These are phyloP conservation scores for Xylaria sp. DNA, from an alignment of 495 filamentous ascomycete genomes.

Conservation along the genomic window DNA sequence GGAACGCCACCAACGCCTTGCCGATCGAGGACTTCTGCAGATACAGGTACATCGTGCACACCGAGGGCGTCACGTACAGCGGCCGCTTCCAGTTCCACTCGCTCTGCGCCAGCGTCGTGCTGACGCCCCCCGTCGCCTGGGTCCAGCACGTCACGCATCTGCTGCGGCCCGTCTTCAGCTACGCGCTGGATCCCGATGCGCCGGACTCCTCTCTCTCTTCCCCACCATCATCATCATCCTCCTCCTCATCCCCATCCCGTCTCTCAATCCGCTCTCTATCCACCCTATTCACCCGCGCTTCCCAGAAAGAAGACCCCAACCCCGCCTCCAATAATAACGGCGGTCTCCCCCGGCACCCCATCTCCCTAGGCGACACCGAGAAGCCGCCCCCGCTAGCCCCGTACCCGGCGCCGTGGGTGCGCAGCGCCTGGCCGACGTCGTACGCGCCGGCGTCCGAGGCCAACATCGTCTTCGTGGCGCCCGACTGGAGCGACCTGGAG, in stretches of 20 bases:
- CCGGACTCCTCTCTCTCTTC: not conserved
- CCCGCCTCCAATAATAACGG: too few relatives aligned
- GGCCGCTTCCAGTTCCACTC: conserved; percentile 62
- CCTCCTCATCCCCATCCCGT: not conserved
- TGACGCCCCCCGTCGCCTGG: conserved; percentile 57
- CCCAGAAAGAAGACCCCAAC: not conserved
- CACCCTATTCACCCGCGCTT: not conserved
- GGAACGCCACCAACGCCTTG: conserved; percentile 49
- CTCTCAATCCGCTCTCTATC: conserved; percentile 8
- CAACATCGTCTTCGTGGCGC: conserved; percentile 60
- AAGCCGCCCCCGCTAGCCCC: conserved; percentile 9
- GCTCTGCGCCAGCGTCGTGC: conserved; percentile 55
- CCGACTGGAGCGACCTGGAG: conserved; percentile 61
- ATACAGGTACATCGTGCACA: conserved; percentile 63
- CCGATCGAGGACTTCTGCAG: conserved; percentile 57
- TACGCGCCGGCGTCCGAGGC: conserved; percentile 47
- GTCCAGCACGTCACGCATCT: conserved; percentile 60
- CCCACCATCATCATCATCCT: not conserved
- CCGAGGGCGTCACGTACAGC: conserved; percentile 68
- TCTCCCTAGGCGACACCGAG: conserved; percentile 15
- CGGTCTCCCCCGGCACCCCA: not conserved
- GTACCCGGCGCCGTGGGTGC: conserved; percentile 39
- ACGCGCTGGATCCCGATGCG: conserved; percentile 33
- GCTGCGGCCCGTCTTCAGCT: conserved; percentile 50
- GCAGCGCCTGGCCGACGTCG: conserved; percentile 45